Percentiles rank a stretch among this genome's conserved stretches.
Evolutionary conservation across 345 rosid genomes (phyloP).

Genomic region (Citrus hindsii): DNA sequence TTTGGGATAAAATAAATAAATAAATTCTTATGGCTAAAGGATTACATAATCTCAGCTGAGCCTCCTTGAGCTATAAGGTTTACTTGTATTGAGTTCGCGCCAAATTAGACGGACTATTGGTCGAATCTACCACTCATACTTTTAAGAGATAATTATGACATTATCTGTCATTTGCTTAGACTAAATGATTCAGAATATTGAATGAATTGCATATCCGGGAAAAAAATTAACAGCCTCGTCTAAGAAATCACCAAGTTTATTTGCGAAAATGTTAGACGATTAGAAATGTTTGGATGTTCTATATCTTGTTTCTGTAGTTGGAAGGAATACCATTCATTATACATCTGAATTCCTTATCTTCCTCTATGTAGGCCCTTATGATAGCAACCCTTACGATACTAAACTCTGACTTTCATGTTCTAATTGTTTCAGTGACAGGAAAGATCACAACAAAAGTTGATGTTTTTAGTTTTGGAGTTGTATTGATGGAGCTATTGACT

Average conservation of each 20-base stretch:
- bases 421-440: constrained; percentile 51
- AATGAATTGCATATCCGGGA: neutral
- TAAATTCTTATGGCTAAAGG: too few relatives aligned
- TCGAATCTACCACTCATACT: neutral
- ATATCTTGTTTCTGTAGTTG: neutral
- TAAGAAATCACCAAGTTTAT: neutral
- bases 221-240: neutral
- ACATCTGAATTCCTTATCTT: neutral
- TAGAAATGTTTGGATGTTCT: neutral
- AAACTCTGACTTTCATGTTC: constrained; percentile 1
- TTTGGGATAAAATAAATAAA: too few relatives aligned
- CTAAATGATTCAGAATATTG: neutral
- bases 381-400: neutral
- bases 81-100: neutral
- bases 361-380: neutral
- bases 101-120: neutral
- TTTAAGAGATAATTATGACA: neutral
- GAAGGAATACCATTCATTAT: neutral
- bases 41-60: neutral
- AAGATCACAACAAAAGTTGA: constrained; percentile 78
- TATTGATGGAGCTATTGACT: constrained; percentile 68
- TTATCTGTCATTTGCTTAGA: neutral
- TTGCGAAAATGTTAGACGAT: neutral
- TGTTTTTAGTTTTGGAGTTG: constrained; percentile 79
- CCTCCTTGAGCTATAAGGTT: neutral